Percentiles rank a stretch among this genome's conserved stretches.
These are phyloP conservation scores for Kodamaea restingae DNA, from an alignment of 805 yeast genomes.

Conservation along the genomic window DNA sequence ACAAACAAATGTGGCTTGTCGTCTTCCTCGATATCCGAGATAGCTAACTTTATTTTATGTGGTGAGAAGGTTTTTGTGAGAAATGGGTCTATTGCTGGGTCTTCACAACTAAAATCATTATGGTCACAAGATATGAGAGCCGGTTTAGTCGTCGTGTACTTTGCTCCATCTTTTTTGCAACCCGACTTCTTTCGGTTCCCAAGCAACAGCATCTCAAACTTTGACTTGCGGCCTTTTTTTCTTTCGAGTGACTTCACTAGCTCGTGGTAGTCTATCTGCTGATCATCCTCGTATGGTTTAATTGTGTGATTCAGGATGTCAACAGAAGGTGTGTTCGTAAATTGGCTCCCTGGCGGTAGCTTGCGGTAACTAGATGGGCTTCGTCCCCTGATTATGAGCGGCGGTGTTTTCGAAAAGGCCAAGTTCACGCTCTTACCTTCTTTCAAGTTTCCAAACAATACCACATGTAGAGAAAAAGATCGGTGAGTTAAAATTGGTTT, in stretches of 20 bases:
- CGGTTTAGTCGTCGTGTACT: too few relatives aligned
- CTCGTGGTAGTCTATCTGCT: background rate
- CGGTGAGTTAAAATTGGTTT: slow-evolving; percentile 9
- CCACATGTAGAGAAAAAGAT: slow-evolving; percentile 16
- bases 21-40: too few relatives aligned
- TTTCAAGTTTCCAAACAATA: slow-evolving; percentile 13
- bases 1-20: too few relatives aligned
- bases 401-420: slow-evolving; percentile 47
- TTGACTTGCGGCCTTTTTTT: slow-evolving; percentile 4
- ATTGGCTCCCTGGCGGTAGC: background rate
- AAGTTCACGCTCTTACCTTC: slow-evolving; percentile 12
- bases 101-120: too few relatives aligned
- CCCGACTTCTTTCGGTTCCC: background rate
- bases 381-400: slow-evolving; percentile 58
- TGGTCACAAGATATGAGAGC: too few relatives aligned
- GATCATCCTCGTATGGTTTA: background rate
- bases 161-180: too few relatives aligned
- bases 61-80: too few relatives aligned
- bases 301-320: background rate
- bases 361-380: slow-evolving; percentile 50
- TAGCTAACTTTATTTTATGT: too few relatives aligned
- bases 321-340: background rate
- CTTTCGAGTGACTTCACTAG: background rate
- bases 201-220: background rate
- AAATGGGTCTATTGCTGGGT: too few relatives aligned